Conservation (phyloP, 306 rosid genomes). For the Vigna angularis region DNA sequence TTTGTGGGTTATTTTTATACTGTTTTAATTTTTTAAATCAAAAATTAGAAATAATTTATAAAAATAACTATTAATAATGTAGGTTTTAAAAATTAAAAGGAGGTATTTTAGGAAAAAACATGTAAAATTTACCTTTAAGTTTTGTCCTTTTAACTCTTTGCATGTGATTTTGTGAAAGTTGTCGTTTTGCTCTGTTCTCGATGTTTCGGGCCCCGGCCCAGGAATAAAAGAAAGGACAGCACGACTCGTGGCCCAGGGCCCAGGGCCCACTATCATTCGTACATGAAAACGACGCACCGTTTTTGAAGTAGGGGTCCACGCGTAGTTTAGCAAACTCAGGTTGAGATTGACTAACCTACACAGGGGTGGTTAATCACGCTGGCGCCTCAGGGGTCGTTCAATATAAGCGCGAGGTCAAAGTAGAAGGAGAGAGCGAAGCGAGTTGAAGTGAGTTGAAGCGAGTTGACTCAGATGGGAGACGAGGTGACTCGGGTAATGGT, state of each 20-base stretch:
- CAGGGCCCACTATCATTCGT: conserved; percentile 22
- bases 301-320: not conserved
- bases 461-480: conserved; percentile 42
- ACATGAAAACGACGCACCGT: conserved; percentile 4
- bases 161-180: not conserved
- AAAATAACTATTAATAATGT: too few species aligned
- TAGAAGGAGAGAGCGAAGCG: not conserved
- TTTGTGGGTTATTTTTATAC: too few species aligned
- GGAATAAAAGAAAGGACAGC: not conserved
- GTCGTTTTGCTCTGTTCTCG: conserved; percentile 27
- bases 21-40: too few species aligned
- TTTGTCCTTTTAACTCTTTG: not conserved
- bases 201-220: not conserved
- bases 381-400: not conserved
- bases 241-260: not conserved
- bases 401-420: conserved; percentile 1
- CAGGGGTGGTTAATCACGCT: not conserved
- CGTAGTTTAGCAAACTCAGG: conserved; percentile 29
- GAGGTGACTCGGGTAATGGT: conserved; percentile 71
- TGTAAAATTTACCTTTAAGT: too few species aligned
- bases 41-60: too few species aligned
- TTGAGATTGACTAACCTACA: not conserved
- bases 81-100: too few species aligned
- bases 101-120: too few species aligned
- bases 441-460: conserved; percentile 7